These are phyloP conservation scores for Daldinia sp. DNA, from an alignment of 2,329 filamentous ascomycete genomes.

Conservation along the genomic window DNA sequence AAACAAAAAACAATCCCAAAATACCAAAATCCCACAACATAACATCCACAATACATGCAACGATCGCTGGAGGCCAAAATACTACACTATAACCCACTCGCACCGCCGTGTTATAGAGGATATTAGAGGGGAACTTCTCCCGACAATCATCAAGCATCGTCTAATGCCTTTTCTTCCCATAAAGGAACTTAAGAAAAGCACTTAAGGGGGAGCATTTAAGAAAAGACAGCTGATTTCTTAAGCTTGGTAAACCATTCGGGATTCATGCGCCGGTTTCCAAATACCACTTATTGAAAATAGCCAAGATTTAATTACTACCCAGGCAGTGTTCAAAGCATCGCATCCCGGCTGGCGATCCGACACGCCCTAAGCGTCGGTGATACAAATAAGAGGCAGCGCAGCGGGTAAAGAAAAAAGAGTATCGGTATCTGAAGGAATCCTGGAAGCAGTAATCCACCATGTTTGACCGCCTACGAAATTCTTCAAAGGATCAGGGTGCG, in stretches of 20 bases:
- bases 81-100: conserved; percentile 8
- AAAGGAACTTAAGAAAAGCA: background rate
- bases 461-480: conserved; percentile 50
- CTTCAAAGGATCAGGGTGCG: conserved; percentile 39
- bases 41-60: too few relatives aligned
- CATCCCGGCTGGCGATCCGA: conserved; percentile 35
- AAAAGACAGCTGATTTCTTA: background rate
- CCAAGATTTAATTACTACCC: conserved; percentile 20
- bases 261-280: conserved; percentile 20
- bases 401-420: too few relatives aligned
- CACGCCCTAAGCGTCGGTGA: conserved; percentile 24
- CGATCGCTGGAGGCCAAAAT: conserved; percentile 29
- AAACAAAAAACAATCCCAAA: conserved; percentile 28
- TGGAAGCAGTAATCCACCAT: conserved; percentile 37
- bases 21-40: too few relatives aligned
- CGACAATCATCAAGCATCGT: conserved; percentile 9
- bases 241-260: background rate
- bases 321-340: conserved; percentile 23
- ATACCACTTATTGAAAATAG: conserved; percentile 16
- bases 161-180: conserved; percentile 1
- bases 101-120: background rate
- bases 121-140: conserved; percentile 22
- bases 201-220: too few relatives aligned
- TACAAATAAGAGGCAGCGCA: conserved; percentile 12
- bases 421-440: background rate